A percentile compares a stretch with the other conserved stretches of the same genome.
phyloP scores from a whole-genome alignment of 306 rosid genomes.

The Sophora flavescens region DNA sequence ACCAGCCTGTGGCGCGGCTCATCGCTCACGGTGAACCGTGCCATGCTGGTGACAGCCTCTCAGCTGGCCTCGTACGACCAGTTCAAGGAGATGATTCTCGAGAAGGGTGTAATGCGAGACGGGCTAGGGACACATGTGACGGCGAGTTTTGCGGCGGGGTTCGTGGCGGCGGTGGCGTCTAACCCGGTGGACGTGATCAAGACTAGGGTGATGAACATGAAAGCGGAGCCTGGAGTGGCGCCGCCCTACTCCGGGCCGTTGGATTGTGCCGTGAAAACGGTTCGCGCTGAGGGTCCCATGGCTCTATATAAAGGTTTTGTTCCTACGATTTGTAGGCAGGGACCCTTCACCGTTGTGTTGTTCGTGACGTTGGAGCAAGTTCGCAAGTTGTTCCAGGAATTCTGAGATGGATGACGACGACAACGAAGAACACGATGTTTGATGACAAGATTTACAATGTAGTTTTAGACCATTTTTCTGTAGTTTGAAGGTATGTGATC shows the following conservation, averaged over 20 bases:
- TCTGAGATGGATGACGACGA: constrained; percentile 45
- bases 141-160: constrained; percentile 76
- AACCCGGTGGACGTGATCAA: constrained; percentile 85
- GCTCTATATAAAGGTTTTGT: constrained; percentile 81
- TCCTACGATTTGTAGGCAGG: constrained; percentile 77
- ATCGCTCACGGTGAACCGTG: constrained; percentile 68
- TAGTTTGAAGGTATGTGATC: not conserved
- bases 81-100: constrained; percentile 67
- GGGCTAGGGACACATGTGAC: constrained; percentile 78
- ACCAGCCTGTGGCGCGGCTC: constrained; percentile 80
- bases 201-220: constrained; percentile 86
- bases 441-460: not conserved
- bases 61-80: constrained; percentile 76
- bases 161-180: constrained; percentile 67
- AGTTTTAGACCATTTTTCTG: not conserved
- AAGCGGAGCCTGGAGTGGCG: constrained; percentile 62
- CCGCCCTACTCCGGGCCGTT: constrained; percentile 65
- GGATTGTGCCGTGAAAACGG: constrained; percentile 72
- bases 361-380: constrained; percentile 79
- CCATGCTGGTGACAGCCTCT: constrained; percentile 81
- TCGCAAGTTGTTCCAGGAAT: constrained; percentile 74
- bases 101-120: constrained; percentile 58
- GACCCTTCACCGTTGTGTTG: constrained; percentile 77
- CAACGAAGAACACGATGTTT: not conserved
- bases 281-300: constrained; percentile 70